Evolutionary conservation across 495 filamentous ascomycete species (phyloP), one percentile per base, ranked within the genome.

Genomic region (Viridothelium virens): DNA sequence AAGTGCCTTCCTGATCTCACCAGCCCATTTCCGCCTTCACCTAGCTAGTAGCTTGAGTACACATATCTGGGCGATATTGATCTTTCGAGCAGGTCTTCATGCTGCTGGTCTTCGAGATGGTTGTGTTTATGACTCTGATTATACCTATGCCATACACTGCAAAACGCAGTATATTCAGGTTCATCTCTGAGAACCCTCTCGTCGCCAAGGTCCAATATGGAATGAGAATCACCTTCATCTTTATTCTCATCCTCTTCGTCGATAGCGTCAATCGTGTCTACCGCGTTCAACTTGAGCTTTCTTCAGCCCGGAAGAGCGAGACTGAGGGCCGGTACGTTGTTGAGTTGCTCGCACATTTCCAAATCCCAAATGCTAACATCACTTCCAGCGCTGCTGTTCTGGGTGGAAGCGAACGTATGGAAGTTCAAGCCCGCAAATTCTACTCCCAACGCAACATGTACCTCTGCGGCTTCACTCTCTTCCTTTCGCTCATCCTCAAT

Each of bases 381-480:
- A 10, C 34, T 18, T 31, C 34, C 70, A 86, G 85, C 70, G 85
- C 86, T 61, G 71, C 69, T 11, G 85, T 87, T 63, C 82, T 95
- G 46, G 87, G 87, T 75, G 90, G 95, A 62, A 88, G 89, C 77
- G 94, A 96, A 76, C 91, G 94, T 68, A 91, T 95, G 86, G 94
- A 98, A 79, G 91, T 97, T 18, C 94, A 98, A 77, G 94, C 94
- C 67, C 92, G 94, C 82, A 97, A 97, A 78, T 98, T 98, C 83
- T 98, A 98, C 85, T 96, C 92, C 67, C 92, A 98, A 81, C 93
- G 94, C 75, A 98, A 98, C 86, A 97, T 98, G 95, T 98, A 98
- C 81, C 91, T 98, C 65, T 97, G 95, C 79, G 94, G 94, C 72
- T 98, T 98, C 83, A 98, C 94, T 0, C 89, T 97, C 67, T 98